phyloP scores from a whole-genome alignment of 345 rosid genomes.

The Gossypium raimondii region DNA sequence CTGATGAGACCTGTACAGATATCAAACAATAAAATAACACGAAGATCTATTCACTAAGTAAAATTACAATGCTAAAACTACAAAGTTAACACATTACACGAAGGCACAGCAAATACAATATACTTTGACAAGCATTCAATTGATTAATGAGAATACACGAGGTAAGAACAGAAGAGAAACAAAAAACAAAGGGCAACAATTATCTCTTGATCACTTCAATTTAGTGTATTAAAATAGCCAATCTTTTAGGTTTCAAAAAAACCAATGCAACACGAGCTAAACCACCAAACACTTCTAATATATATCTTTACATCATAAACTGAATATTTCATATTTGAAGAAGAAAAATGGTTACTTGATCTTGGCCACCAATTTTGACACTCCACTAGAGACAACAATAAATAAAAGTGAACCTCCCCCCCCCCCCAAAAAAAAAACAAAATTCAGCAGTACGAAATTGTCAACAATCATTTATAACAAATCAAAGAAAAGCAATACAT shows the following conservation, averaged over 20 bases:
- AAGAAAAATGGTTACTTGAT: neutral
- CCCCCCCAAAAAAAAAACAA: neutral
- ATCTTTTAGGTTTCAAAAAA: neutral
- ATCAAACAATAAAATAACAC: neutral
- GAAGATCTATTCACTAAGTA: neutral
- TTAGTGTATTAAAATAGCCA: neutral
- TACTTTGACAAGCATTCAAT: no score
- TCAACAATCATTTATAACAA: neutral
- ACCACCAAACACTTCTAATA: neutral
- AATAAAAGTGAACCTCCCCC: neutral
- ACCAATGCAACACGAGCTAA: neutral
- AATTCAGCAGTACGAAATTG: neutral
- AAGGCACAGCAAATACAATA: neutral
- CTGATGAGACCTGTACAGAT: slow-evolving; percentile 1
- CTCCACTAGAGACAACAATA: neutral
- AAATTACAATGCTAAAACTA: neutral
- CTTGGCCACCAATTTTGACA: neutral
- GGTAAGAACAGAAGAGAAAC: neutral
- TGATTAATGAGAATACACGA: neutral
- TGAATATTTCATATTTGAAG: neutral
- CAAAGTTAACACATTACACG: neutral
- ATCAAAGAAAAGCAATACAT: neutral
- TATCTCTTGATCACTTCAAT: neutral
- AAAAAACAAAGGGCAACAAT: neutral
- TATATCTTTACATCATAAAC: neutral